Percentiles rank a stretch among this genome's conserved stretches.
phyloP scores from a whole-genome alignment of 2,329 filamentous ascomycete species.

The Phialemoniopsis sp. region DNA sequence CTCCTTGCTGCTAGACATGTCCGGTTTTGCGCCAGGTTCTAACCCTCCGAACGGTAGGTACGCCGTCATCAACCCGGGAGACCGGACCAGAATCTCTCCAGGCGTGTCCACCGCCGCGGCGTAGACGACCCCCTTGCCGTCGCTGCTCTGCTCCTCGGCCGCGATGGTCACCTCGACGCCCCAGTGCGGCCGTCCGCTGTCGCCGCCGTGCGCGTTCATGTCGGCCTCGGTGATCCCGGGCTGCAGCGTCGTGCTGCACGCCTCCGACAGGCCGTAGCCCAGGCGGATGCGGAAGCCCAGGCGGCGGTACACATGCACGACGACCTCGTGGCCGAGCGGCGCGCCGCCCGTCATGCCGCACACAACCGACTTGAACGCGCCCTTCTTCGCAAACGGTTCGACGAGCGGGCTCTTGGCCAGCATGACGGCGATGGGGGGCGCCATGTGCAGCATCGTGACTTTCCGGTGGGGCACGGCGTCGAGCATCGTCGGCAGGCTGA shows the following conservation, averaged over 20 bases:
- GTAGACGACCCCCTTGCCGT: too few relatives aligned
- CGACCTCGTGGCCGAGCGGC: slow-evolving; percentile 56
- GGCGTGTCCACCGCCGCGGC: slow-evolving; percentile 14
- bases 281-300: slow-evolving; percentile 39
- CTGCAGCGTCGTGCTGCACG: slow-evolving; percentile 14
- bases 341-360: slow-evolving; percentile 56
- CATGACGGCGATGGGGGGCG: slow-evolving; percentile 71
- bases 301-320: slow-evolving; percentile 49
- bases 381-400: slow-evolving; percentile 64
- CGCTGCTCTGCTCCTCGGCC: too few relatives aligned
- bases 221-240: slow-evolving; percentile 1
- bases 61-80: slow-evolving; percentile 68
- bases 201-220: neutral
- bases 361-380: slow-evolving; percentile 48
- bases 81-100: slow-evolving; percentile 71
- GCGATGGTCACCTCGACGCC: too few relatives aligned
- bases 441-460: slow-evolving; percentile 62
- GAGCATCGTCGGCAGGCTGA: slow-evolving; percentile 72
- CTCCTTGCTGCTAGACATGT: too few relatives aligned
- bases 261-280: slow-evolving; percentile 87
- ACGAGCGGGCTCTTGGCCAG: slow-evolving; percentile 68
- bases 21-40: too few relatives aligned
- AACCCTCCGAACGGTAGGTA: slow-evolving; percentile 36
- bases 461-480: slow-evolving; percentile 62
- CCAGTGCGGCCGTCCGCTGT: too few relatives aligned